phyloP scores from a whole-genome alignment of 2,329 filamentous ascomycete species.

The Monilinia fructicola region DNA sequence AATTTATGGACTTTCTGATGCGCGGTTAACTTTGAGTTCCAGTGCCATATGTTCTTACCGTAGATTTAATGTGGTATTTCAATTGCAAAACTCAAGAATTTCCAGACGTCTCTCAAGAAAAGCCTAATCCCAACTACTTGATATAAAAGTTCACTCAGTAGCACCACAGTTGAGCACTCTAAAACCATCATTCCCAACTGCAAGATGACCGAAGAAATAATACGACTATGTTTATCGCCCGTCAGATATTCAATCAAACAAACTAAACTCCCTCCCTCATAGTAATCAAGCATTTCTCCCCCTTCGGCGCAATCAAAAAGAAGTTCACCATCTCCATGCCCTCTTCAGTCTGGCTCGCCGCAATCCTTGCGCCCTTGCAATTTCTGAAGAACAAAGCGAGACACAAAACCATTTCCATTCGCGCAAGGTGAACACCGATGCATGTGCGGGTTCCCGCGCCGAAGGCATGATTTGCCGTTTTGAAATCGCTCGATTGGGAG shows the following conservation, averaged over 20 bases:
- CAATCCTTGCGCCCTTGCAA: not conserved
- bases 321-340: not conserved
- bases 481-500: not conserved
- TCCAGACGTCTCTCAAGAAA: too few relatives aligned
- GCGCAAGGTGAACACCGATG: not conserved
- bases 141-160: too few relatives aligned
- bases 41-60: too few relatives aligned
- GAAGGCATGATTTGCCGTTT: not conserved
- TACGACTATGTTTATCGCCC: too few relatives aligned
- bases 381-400: not conserved
- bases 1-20: too few relatives aligned
- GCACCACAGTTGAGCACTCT: too few relatives aligned
- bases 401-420: not conserved
- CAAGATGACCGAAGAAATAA: too few relatives aligned
- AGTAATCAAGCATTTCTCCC: not conserved
- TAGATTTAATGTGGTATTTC: too few relatives aligned
- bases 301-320: not conserved
- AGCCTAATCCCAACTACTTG: too few relatives aligned
- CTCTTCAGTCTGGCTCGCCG: not conserved
- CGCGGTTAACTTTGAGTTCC: too few relatives aligned
- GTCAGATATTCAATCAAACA: not conserved
- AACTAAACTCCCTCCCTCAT: not conserved
- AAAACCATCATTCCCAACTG: too few relatives aligned
- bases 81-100: too few relatives aligned
- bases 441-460: slow-evolving; percentile 12